phyloP scores from a whole-genome alignment of 192 early-diverging fungal genomes.

The Tieghemiomyces parasiticus region DNA sequence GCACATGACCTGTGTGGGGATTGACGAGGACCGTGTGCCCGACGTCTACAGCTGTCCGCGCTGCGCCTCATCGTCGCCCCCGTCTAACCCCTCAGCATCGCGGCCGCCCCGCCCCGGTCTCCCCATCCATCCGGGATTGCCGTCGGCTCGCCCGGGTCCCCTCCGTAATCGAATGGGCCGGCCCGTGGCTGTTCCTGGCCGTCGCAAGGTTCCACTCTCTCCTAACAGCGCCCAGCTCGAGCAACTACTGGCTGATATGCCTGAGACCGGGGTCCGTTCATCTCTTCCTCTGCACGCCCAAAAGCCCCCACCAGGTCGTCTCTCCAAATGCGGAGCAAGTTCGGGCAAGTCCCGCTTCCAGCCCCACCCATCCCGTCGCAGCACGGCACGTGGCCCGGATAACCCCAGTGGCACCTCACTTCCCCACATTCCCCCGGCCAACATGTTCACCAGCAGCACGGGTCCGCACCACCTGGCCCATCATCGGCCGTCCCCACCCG shows the following conservation, averaged over 20 bases:
- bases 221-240: neutral
- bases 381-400: neutral
- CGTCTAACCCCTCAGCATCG: too few species aligned
- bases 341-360: neutral
- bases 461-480: too few species aligned
- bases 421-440: slow-evolving; percentile 4
- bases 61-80: too few species aligned
- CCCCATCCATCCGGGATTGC: neutral
- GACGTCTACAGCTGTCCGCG: slow-evolving; percentile 49
- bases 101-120: neutral
- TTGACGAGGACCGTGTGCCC: slow-evolving; percentile 36
- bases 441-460: neutral
- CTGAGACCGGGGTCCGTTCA: too few species aligned
- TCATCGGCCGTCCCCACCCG: neutral
- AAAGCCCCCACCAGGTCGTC: slow-evolving; percentile 4
- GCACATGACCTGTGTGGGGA: slow-evolving; percentile 48
- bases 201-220: neutral
- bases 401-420: neutral
- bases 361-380: neutral
- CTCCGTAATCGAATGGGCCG: neutral
- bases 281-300: neutral
- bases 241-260: neutral
- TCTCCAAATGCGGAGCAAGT: neutral
- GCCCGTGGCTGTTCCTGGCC: neutral
- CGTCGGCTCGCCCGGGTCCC: neutral